A percentile compares a stretch with the other conserved stretches of the same genome.
These are phyloP conservation scores for barrel medic (Medicago truncatula) DNA, from an alignment of 306 rosid genomes.

Conservation along the genomic window MtrunA17r5.0-ANR NC_053045.1:6237501-6238000, in stretches of 20 bases:
- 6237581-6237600: too few species aligned
- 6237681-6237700: constrained; percentile 4
- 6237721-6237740: not conserved
- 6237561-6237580: too few species aligned
- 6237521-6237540: too few species aligned
- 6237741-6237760: not conserved
- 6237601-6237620: too few species aligned
- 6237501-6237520: too few species aligned
- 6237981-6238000: constrained; percentile 27
- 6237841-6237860: constrained; percentile 14
- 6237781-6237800: constrained; percentile 32
- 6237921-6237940: constrained; percentile 49
- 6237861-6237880: not conserved
- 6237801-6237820: not conserved
- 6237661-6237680: not conserved
- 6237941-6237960: constrained; percentile 42
- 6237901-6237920: constrained; percentile 37
- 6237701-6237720: not conserved
- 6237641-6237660: not conserved
- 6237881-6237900: constrained; percentile 24
- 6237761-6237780: constrained; percentile 27
- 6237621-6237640: too few species aligned
- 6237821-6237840: constrained; percentile 12
- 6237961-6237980: constrained; percentile 31
- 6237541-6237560: too few species aligned